Evolutionary conservation across 768 basidiomycete species (phyloP), one percentile per base, ranked within the genome.

Genomic region (Hebeloma cylindrosporum): DNA sequence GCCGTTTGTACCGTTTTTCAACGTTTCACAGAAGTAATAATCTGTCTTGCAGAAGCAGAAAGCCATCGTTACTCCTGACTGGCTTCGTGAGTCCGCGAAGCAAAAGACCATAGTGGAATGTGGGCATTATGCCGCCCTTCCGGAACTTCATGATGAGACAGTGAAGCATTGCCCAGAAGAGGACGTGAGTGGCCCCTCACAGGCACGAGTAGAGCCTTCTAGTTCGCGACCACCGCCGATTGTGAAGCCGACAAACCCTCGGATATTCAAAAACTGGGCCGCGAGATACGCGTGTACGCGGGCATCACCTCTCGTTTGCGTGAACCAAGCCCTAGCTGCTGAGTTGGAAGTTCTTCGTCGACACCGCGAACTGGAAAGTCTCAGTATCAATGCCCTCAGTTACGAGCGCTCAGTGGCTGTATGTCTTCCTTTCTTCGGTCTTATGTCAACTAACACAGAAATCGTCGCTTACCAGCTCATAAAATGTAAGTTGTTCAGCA

Each of bases 351-450:
- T 85, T 13, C 73, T 92, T 22, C 73, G 75, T 13, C 73, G 68
- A 26, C 68, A 73, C 18, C 72, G 89, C 33, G 70, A 78, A 34
- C 64, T 88, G 1, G 89, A 92, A 57, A 82, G 84, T 9, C 75
- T 86, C 39, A 70, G 74, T 16, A 68, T 78, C 21, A 88, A 84
- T 53, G 79, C 82, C 29, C 64, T 92, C 36, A 82, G 80, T 48
- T 93, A 92, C 52, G 72, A 80, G 25, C 73, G 87, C 36, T 81
- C 85, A 2, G 81, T 89, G 51, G 73, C 81, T n/a, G 84, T 85
- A 58, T 52, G 80, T 28, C n/a, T 43, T 27, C 17, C n/a, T 21
- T 18, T n/a, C 16, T 8, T 20, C 18, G 30, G 40, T 25, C 3
- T 22, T 8, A 8, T 14, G 6, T 4, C 8, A 5, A 14, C 40